Base-by-base conservation (phyloP, 2,329 filamentous ascomycete genomes). In the Fusarium humuli region DNA sequence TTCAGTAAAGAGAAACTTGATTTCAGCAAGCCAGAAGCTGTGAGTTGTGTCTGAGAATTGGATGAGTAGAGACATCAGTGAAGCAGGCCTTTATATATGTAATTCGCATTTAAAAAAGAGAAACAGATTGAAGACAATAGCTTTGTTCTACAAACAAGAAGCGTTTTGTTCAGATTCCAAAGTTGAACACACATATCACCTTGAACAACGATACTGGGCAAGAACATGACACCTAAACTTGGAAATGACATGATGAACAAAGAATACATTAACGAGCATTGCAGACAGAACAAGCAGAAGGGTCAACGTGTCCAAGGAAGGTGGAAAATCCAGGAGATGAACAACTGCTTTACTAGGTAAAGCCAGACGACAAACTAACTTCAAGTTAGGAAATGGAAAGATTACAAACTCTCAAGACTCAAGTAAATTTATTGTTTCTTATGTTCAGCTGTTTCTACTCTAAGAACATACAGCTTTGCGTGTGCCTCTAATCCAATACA, bases 1-100 rank as follows among this genome's bases (percentile, higher is more conserved):
- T n/a, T 52, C 37, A 37, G 27, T 50, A n/a, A 27, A 13, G 34
- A 59, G 34, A 53, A 37, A 44, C 25, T 42, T 58, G 49, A 30
- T 60, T n/a, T 25, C 40, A 46, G 40, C 25, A 64, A 48, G n/a
- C 37, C 30, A 44, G 27, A 44, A 47, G 27, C 22, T 40, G 30
- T 20, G 37, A 20, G 25, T 55, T 22, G 40, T 49, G 18, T 37
- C 18, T 37, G 18, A 37, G 55, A 67, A 27, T 12, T 29, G 18
- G 14, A 37, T 22, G 54, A 59, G 12, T 11, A 30, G 13, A 12
- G 37, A 40, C 22, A 29, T 9, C n/a, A 52, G 16, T 11, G 34
- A 7, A 37, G n/a, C n/a, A 16, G n/a, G 23, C 27, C 25, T 41
- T 41, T 65, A 53, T 54, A 57, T 46, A 47, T 22, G 20, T 18